Evolutionary conservation across 768 basidiomycete species (phyloP), one percentile per base, ranked within the genome.

Genomic region (Auriscalpium orientale): DNA sequence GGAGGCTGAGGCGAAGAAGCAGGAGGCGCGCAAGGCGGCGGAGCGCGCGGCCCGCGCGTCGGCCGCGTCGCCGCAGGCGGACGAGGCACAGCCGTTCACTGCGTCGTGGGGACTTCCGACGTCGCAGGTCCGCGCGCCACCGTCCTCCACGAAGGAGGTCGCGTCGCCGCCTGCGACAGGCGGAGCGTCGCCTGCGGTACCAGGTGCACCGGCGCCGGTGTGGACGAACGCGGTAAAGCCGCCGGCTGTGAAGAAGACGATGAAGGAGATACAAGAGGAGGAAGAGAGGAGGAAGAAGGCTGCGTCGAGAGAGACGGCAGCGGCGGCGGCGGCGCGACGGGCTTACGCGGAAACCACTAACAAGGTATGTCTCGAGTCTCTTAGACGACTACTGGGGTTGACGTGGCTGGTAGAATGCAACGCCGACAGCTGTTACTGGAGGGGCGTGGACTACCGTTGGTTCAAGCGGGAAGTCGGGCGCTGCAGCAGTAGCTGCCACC

Each of bases 241-340:
- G 8, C 72, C 73, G 10, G 67, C 75, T 3, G 67, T 79, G 8
- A 95, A 92, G 77, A 97, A 93, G 78, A 90, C 91, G 2, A 87
- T 99, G 86, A 98, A 95, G 75, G 94, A 99, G 74, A 99, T 99
- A 43, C 91, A 95, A 66, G 95, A 98, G 70, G 97, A 99, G 64
- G 97, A 99, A 66, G 92, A 95, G 70, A 81, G 75, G 60, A 80
- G 87, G 59, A 94, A 92, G 76, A 89, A 85, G 70, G 60, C 63
- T 33, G 63, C 72, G 33, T 76, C 76, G 60, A 82, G 77, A 53
- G 74, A 74, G 55, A 48, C 61, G 6, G 65, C 75, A 53, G 78
- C 78, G 9, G 72, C 80, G 12, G 74, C 79, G 20, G 78, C 79
- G 40, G 75, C 80, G 8, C 81, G 87, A 66, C 77, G 90, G 52